Conservation (phyloP, 257 asterid species). For the Jacaranda copaia region DNA sequence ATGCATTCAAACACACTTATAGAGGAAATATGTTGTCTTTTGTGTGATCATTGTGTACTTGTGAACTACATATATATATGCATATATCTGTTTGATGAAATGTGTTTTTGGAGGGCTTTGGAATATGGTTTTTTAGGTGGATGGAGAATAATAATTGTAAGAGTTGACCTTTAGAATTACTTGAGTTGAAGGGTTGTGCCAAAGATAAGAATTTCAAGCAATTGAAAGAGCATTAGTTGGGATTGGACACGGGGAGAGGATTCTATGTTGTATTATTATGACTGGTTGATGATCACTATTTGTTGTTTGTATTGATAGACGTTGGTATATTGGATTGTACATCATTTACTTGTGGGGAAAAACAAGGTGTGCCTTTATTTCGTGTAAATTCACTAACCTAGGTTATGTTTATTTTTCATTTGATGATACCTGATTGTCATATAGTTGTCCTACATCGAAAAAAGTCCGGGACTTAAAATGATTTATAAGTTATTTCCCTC, state of each 20-base stretch:
- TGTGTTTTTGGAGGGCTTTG: not conserved
- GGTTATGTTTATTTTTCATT: not conserved
- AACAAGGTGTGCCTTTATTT: no score
- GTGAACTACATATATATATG: not conserved
- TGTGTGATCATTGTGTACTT: not conserved
- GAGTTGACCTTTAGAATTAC: not conserved
- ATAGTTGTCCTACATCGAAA: no score
- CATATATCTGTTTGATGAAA: not conserved
- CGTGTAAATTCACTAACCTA: no score
- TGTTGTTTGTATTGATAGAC: no score
- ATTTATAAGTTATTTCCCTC: no score
- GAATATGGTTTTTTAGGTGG: not conserved
- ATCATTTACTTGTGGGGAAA: no score
- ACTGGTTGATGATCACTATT: not conserved
- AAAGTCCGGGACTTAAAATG: not conserved
- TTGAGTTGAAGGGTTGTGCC: constrained; percentile 13
- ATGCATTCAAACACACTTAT: not conserved
- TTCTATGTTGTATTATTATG: not conserved
- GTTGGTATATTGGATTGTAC: no score
- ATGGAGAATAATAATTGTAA: not conserved
- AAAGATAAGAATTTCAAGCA: constrained; percentile 6
- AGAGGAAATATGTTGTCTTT: no score
- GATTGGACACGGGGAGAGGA: not conserved
- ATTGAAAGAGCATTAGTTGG: not conserved
- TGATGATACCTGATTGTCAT: no score